phyloP scores from a whole-genome alignment of 371 early-diverging fungal species.

The Mucor irregularis region DNA sequence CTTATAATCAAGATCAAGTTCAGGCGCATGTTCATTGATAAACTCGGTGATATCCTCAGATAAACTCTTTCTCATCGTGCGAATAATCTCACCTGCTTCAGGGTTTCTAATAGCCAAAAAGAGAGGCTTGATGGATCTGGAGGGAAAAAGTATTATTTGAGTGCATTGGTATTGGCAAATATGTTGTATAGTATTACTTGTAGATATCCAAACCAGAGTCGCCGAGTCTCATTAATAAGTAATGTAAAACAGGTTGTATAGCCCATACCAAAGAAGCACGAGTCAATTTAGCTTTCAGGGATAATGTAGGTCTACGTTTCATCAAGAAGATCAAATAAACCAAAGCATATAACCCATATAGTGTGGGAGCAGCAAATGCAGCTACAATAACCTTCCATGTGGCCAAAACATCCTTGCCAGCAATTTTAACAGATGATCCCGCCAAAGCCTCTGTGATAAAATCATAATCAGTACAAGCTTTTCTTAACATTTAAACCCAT shows the following conservation, averaged over 20 bases:
- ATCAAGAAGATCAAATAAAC: slow-evolving; percentile 45
- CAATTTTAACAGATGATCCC: slow-evolving; percentile 90
- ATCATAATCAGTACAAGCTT: background rate
- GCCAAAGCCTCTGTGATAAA: slow-evolving; percentile 76
- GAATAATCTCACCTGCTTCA: slow-evolving; percentile 36
- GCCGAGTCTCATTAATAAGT: slow-evolving; percentile 77
- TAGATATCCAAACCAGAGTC: slow-evolving; percentile 89
- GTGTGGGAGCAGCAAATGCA: slow-evolving; percentile 71
- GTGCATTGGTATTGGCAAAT: background rate
- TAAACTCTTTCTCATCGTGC: slow-evolving; percentile 32
- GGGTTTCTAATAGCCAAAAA: slow-evolving; percentile 68
- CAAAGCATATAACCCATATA: slow-evolving; percentile 73
- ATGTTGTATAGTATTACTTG: too few species aligned
- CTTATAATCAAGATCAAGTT: slow-evolving; percentile 11
- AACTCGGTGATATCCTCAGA: slow-evolving; percentile 33
- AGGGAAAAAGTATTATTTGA: background rate
- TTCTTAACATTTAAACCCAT: too few species aligned
- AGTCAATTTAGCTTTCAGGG: slow-evolving; percentile 20
- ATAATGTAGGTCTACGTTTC: slow-evolving; percentile 33
- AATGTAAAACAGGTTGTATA: slow-evolving; percentile 74
- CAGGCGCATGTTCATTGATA: slow-evolving; percentile 21
- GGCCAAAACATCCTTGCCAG: slow-evolving; percentile 91
- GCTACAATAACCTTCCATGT: slow-evolving; percentile 95
- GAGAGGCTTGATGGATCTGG: slow-evolving; percentile 82
- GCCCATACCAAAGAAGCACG: slow-evolving; percentile 51